A percentile compares a stretch with the other conserved stretches of the same genome.
Conservation (phyloP, 352 stramenopile genomes). For the Saprolegnia diclina region DNA sequence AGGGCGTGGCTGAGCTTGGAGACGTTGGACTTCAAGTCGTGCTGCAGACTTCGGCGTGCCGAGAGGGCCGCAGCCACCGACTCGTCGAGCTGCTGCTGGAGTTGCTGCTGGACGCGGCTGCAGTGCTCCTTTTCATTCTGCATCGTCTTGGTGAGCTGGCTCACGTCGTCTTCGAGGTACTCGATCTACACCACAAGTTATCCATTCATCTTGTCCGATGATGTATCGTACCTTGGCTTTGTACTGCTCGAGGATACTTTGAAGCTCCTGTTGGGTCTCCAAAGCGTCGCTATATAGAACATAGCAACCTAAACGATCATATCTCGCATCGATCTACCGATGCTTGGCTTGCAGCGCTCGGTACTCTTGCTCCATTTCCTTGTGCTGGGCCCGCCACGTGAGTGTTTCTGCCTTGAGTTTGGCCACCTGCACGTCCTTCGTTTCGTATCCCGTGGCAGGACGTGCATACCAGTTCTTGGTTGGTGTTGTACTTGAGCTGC, state of each 20-base stretch:
- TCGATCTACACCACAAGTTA: constrained; percentile 39
- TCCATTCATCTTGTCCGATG: background rate
- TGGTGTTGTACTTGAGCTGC: constrained; percentile 42
- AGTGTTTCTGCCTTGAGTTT: constrained; percentile 67
- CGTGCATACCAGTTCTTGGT: constrained; percentile 47
- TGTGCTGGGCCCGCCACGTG: constrained; percentile 57
- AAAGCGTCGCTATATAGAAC: constrained; percentile 43
- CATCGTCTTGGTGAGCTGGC: constrained; percentile 43
- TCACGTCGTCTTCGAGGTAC: constrained; percentile 62
- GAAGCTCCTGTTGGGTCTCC: constrained; percentile 62
- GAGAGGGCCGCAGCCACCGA: background rate
- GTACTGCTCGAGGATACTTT: constrained; percentile 59
- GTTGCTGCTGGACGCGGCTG: background rate
- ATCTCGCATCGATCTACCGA: constrained; percentile 32
- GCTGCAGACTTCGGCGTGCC: constrained; percentile 34
- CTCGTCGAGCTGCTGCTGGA: constrained; percentile 19
- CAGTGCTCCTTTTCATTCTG: constrained; percentile 60
- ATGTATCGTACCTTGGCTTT: constrained; percentile 65
- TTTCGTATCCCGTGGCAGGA: background rate
- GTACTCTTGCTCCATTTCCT: constrained; percentile 75
- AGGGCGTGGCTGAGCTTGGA: constrained; percentile 61
- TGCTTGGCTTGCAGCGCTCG: constrained; percentile 64
- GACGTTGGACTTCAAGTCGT: constrained; percentile 46
- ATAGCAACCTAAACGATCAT: background rate
- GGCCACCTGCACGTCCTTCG: constrained; percentile 35